Base-by-base conservation (phyloP, 1,284 basidiomycete species). In the Pulchroboletus neoregius region DNA sequence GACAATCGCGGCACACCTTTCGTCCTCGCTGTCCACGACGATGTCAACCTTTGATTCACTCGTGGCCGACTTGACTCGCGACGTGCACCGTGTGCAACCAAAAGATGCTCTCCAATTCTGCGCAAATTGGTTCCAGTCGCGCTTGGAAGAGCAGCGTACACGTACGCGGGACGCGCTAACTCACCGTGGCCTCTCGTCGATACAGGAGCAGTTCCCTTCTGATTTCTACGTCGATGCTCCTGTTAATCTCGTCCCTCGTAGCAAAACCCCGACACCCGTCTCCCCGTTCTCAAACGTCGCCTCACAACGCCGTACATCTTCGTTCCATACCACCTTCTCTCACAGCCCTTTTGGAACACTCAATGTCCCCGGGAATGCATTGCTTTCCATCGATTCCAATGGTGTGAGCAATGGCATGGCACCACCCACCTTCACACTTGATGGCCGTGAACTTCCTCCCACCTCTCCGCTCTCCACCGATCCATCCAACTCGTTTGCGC, bases 31-130 rank as follows among this genome's bases (percentile, higher is more conserved):
- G 56, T 50, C 31, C 39, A 51, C 32, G 50, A 62, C 55, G 50
- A 62, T 66, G 75, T 85, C 87, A 32, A 88, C 88, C 23, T 91
- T 89, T 63, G 83, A 89, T 58, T 68, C 72, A 26, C 81, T 97
- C 56, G 77, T 97, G 58, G 80, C 78, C 55, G 92, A 97, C 61
- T 78, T 97, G 52, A 88, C 90, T 56, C 83, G 90, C 61, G 94
- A 96, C 68, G 82, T 82, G 39, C 75, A 88, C 32, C 82, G 89
- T 53, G 87, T 84, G 13, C 87, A 92, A 60, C 94, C 94, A 15
- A 80, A 80, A 58, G 94, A 97, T 63, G 80, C 87, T 4, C 82
- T 96, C 43, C 94, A 97, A 68, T 97, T 91, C 72, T 95, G 91
- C 62, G 86, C 94, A 43, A 93, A 86, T 64, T 98, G 94, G 94